Percentiles rank a stretch among this genome's conserved stretches.
Conservation (phyloP, 805 yeast species). For the Ogataea saltuana region DNA sequence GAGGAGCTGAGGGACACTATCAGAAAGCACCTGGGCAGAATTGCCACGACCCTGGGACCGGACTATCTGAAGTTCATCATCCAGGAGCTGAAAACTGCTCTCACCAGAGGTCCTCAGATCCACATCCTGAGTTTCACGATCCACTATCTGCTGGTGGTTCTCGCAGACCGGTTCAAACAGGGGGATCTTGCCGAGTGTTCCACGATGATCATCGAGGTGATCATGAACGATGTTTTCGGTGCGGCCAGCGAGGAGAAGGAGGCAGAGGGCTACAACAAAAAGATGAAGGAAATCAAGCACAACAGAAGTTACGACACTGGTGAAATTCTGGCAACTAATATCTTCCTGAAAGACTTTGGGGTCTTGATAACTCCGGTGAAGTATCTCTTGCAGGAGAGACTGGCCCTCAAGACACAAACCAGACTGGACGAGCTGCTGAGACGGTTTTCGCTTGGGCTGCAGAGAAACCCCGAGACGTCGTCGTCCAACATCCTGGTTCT, state of each 20-base stretch:
- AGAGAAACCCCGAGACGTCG: constrained; percentile 62
- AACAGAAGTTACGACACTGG: constrained; percentile 88
- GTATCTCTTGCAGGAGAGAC: constrained; percentile 58
- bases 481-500: constrained; percentile 61
- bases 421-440: constrained; percentile 78
- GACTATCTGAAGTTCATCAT: constrained; percentile 71
- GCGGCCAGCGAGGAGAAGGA: constrained; percentile 92
- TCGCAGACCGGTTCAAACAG: constrained; percentile 44
- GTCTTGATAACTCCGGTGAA: constrained; percentile 69
- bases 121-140: constrained; percentile 90
- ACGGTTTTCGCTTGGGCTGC: constrained; percentile 76
- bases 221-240: constrained; percentile 94
- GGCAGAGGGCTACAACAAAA: constrained; percentile 83
- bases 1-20: constrained; percentile 88
- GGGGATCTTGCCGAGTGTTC: constrained; percentile 77
- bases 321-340: constrained; percentile 68
- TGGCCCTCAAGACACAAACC: constrained; percentile 66
- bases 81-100: constrained; percentile 73
- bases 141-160: constrained; percentile 65
- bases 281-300: constrained; percentile 87
- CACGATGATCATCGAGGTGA: constrained; percentile 58
- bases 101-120: constrained; percentile 87
- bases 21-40: constrained; percentile 69
- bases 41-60: constrained; percentile 68
- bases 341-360: constrained; percentile 58